phyloP scores from a whole-genome alignment of 305 asterid genomes.

The Rubia peregrina region DNA sequence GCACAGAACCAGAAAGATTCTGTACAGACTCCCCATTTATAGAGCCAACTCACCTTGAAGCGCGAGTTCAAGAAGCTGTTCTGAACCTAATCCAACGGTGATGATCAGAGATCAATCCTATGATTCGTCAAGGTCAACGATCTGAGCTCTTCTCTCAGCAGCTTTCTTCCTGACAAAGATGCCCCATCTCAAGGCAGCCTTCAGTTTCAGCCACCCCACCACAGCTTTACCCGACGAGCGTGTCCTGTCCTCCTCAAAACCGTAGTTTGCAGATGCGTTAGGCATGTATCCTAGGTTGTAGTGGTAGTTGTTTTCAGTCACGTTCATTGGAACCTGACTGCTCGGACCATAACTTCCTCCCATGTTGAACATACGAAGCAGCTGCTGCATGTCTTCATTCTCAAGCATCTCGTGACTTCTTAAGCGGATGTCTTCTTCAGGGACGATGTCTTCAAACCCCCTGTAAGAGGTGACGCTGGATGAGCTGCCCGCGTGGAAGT shows the following conservation, averaged over 20 bases:
- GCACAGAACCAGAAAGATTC: conserved; percentile 24
- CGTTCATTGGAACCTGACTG: conserved; percentile 32
- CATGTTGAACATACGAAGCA: conserved; percentile 67
- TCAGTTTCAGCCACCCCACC: conserved; percentile 96
- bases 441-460: conserved; percentile 47
- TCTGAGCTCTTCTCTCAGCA: conserved; percentile 92
- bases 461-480: conserved; percentile 42
- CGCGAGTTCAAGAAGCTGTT: conserved; percentile 9
- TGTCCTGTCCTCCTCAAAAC: conserved; percentile 44
- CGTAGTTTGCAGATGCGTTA: conserved; percentile 40
- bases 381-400: conserved; percentile 88
- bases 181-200: conserved; percentile 98
- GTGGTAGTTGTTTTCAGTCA: conserved; percentile 38
- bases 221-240: conserved; percentile 94
- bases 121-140: conserved; percentile 71
- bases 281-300: conserved; percentile 48
- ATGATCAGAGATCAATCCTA: conserved; percentile 15
- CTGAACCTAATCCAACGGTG: conserved; percentile 6
- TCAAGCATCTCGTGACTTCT: conserved; percentile 95
- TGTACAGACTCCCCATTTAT: conserved; percentile 18
- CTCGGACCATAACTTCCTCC: conserved; percentile 40
- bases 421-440: conserved; percentile 79
- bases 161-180: conserved; percentile 90
- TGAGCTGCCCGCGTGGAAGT: conserved; percentile 44
- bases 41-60: conserved; percentile 5